Base-by-base conservation (phyloP, 495 filamentous ascomycete species). In the Aspergillus indologenus region DNA sequence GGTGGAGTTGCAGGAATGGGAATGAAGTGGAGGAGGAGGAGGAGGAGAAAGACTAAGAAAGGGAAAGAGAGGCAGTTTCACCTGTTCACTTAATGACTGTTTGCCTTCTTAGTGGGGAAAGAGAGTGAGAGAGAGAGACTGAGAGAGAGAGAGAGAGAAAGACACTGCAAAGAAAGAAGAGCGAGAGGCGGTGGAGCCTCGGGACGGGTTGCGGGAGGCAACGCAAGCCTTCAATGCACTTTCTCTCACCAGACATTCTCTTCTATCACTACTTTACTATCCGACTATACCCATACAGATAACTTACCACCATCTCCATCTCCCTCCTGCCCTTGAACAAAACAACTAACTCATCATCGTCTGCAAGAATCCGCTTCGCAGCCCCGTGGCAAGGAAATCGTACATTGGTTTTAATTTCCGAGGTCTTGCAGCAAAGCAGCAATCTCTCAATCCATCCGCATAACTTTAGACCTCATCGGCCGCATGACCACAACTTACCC, bases 141-240 rank as follows among this genome's bases (percentile, higher is more conserved):
- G 65, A 56, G 57, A 57, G 67, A 68, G 73, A 67, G 62, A 68
- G 65, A 76, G 61, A 61, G 64, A 68, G 56, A 56, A 58, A 57
- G 57, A 57, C 58, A 64, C 65, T 64, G 59, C 67, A 72, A 60
- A 66, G 62, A 64, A 66, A 74, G 67, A 72, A 69, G 72, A 72
- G 67, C 55, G 64, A 70, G 70, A 70, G 73, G 72, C 72, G 74
- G 75, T 76, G 73, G 74, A 65, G 60, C 5, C 34, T 9, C 34
- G 12, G 63, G 61, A 54, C 53, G 54, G 65, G 73, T 76, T 76
- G 76, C 76, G 70, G 76, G 69, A 69, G 74, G 75, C 75, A 76
- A 76, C 73, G 67, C 67, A 68, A 44, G 64, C 75, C 73, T 53
- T 45, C 20, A 54, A 53, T 59, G 56, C 61, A 62, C 5, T 26